Conservation (phyloP, 805 yeast species). For the Candida sanyiensis region DNA sequence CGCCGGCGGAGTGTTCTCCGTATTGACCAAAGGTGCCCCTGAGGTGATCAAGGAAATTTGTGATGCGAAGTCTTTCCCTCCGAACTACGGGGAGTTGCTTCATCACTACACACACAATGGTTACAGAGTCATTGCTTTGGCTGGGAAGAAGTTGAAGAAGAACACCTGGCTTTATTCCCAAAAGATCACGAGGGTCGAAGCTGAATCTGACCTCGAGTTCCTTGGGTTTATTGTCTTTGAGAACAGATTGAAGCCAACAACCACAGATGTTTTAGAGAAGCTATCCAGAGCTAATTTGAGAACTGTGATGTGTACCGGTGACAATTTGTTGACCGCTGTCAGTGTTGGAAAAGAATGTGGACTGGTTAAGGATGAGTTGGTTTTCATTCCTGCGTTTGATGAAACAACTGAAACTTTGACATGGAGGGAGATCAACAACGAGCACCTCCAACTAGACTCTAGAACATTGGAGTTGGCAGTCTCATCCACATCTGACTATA, state of each 20-base stretch:
- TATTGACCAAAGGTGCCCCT: slow-evolving; percentile 94
- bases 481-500: slow-evolving; percentile 13
- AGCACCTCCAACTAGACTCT: slow-evolving; percentile 53
- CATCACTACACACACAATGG: slow-evolving; percentile 90
- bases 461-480: slow-evolving; percentile 48
- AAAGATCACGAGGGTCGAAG: slow-evolving; percentile 50
- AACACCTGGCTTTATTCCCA: slow-evolving; percentile 46
- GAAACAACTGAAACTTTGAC: slow-evolving; percentile 27
- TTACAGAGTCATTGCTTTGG: slow-evolving; percentile 92
- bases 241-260: slow-evolving; percentile 73
- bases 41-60: slow-evolving; percentile 85
- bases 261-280: slow-evolving; percentile 53
- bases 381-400: slow-evolving; percentile 59
- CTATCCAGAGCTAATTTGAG: slow-evolving; percentile 67
- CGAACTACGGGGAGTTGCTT: slow-evolving; percentile 63
- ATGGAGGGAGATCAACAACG: slow-evolving; percentile 68
- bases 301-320: slow-evolving; percentile 97
- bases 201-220: slow-evolving; percentile 67
- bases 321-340: slow-evolving; percentile 87
- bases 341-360: slow-evolving; percentile 88
- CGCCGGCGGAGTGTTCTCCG: slow-evolving; percentile 34
- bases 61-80: slow-evolving; percentile 62
- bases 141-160: slow-evolving; percentile 48
- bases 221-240: slow-evolving; percentile 90
- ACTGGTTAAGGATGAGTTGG: slow-evolving; percentile 43